phyloP scores from a whole-genome alignment of 495 filamentous ascomycete genomes.

The Xylaria longipes region DNA sequence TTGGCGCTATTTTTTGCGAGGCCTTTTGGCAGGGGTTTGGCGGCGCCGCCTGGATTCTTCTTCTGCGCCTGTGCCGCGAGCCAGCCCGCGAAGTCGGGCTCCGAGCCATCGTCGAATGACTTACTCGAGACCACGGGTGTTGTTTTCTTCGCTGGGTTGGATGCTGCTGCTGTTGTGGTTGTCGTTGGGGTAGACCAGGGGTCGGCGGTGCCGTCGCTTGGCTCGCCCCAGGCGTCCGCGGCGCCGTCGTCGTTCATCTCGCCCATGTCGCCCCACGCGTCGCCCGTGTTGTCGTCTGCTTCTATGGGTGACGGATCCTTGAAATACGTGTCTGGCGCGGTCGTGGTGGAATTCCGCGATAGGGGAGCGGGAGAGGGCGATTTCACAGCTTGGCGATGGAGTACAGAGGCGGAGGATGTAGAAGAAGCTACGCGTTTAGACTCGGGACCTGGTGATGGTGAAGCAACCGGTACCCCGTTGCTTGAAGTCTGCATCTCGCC shows the following conservation, averaged over 20 bases:
- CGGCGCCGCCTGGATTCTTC: slow-evolving; percentile 59
- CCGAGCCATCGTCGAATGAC: slow-evolving; percentile 79
- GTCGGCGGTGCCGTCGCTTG: slow-evolving; percentile 45
- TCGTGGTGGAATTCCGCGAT: slow-evolving; percentile 50
- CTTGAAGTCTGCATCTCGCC: slow-evolving; percentile 73
- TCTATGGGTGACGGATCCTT: slow-evolving; percentile 51
- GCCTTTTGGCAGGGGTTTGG: slow-evolving; percentile 77
- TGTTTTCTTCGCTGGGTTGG: slow-evolving; percentile 26
- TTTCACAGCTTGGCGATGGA: slow-evolving; percentile 60
- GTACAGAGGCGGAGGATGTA: slow-evolving; percentile 56
- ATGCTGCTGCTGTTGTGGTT: slow-evolving; percentile 7
- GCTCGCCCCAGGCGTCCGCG: slow-evolving; percentile 53
- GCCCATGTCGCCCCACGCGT: slow-evolving; percentile 76
- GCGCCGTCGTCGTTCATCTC: slow-evolving; percentile 65
- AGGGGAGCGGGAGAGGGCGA: slow-evolving; percentile 53
- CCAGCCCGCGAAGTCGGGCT: slow-evolving; percentile 95
- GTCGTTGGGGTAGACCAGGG: slow-evolving; percentile 36
- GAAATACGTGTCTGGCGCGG: slow-evolving; percentile 53
- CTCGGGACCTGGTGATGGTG: slow-evolving; percentile 30
- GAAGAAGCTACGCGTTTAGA: slow-evolving; percentile 41
- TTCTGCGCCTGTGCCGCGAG: slow-evolving; percentile 79
- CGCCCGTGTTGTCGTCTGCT: slow-evolving; percentile 60
- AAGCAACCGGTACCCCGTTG: slow-evolving; percentile 30
- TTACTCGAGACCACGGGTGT: slow-evolving; percentile 43
- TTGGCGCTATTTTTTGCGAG: slow-evolving; percentile 61